These are phyloP conservation scores for Nevesoporus exiguus DNA, from an alignment of 768 basidiomycete genomes.

Conservation along the genomic window DNA sequence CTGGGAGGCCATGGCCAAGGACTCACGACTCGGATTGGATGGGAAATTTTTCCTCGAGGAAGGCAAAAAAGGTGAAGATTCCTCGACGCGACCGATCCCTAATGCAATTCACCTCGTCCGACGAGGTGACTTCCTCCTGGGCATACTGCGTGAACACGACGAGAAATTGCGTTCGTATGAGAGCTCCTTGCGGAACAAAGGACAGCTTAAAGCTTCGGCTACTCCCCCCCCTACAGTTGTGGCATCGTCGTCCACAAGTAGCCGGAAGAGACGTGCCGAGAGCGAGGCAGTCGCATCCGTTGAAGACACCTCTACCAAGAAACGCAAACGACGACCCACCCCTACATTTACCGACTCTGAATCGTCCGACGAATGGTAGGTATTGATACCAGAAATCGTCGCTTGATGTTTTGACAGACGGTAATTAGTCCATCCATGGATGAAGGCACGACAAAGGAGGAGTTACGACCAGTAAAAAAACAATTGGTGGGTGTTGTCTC, in stretches of 20 bases:
- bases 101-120: constrained; percentile 98
- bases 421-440: constrained; percentile 86
- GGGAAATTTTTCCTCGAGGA: constrained; percentile 99
- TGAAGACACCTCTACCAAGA: constrained; percentile 62
- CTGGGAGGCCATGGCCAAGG: constrained; percentile 95
- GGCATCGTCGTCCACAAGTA: constrained; percentile 62
- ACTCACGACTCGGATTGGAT: constrained; percentile 73
- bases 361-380: constrained; percentile 88
- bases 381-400: constrained; percentile 12
- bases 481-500: constrained; percentile 62
- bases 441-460: constrained; percentile 88
- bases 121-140: constrained; percentile 89
- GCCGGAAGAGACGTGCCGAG: constrained; percentile 73
- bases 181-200: constrained; percentile 69
- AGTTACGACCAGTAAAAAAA: constrained; percentile 93
- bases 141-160: constrained; percentile 80
- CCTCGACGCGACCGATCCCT: constrained; percentile 83
- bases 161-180: constrained; percentile 90
- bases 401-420: constrained; percentile 6
- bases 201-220: constrained; percentile 64
- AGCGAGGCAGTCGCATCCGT: constrained; percentile 83
- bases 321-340: constrained; percentile 90
- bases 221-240: constrained; percentile 73
- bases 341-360: constrained; percentile 96
- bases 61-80: constrained; percentile 89